A percentile compares a stretch with the other conserved stretches of the same genome.
Evolutionary conservation across 2,329 filamentous ascomycete species (phyloP).

Genomic region (Pyricularia grisea): DNA sequence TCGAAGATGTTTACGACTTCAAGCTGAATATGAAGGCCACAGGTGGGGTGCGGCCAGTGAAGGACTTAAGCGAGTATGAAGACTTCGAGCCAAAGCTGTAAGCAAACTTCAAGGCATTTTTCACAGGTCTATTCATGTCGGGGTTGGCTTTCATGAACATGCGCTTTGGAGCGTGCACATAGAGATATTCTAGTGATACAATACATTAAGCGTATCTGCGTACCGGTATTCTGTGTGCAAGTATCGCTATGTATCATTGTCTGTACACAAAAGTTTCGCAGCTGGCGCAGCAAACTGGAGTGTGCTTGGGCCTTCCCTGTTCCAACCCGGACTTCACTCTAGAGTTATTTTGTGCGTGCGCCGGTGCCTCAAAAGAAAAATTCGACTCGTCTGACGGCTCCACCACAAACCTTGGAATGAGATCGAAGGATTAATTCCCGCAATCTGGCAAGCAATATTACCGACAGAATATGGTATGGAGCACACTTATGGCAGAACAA

Average conservation of each 20-base stretch:
- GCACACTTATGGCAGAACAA: neutral
- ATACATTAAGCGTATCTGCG: neutral
- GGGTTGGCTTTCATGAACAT: neutral
- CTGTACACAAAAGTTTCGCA: neutral
- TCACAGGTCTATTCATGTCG: neutral
- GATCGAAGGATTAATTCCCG: neutral
- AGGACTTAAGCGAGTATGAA: conserved; percentile 75
- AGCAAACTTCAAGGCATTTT: conserved; percentile 11
- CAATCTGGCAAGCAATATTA: neutral
- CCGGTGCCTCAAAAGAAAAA: conserved; percentile 1
- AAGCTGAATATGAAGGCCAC: conserved; percentile 68
- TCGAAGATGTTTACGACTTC: conserved; percentile 72
- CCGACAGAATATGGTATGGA: neutral
- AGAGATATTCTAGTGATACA: neutral
- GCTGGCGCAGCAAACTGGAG: neutral
- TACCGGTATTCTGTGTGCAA: neutral
- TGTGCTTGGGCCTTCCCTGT: neutral
- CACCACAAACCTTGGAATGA: neutral
- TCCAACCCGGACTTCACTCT: neutral
- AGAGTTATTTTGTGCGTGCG: neutral
- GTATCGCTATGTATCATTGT: neutral
- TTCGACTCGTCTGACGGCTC: neutral
- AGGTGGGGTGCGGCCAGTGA: conserved; percentile 61
- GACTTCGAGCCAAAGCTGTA: conserved; percentile 76
- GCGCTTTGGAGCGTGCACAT: neutral